phyloP scores from a whole-genome alignment of 805 yeast genomes.

The Sugiyamaella valdiviana region DNA sequence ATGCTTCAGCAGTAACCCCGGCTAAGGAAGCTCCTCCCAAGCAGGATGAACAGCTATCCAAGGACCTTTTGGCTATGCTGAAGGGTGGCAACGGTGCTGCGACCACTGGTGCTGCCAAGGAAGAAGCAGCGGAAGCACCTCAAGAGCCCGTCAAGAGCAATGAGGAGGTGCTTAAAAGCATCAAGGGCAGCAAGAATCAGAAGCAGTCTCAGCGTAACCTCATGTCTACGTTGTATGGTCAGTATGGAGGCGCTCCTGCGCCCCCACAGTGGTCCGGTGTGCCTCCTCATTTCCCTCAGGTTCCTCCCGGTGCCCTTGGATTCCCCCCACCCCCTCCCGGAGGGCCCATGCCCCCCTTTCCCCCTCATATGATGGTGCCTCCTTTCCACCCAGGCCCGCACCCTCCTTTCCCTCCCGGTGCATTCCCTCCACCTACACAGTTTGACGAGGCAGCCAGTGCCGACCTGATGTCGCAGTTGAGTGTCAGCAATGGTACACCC shows the following conservation, averaged over 20 bases:
- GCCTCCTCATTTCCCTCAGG: slow-evolving; percentile 11
- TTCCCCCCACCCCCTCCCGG: slow-evolving; percentile 18
- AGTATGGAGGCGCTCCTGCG: slow-evolving; percentile 11
- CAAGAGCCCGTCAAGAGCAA: slow-evolving; percentile 5
- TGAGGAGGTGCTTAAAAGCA: slow-evolving; percentile 16
- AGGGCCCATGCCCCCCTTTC: slow-evolving; percentile 6
- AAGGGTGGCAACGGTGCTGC: slow-evolving; percentile 2
- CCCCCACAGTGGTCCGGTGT: slow-evolving; percentile 8
- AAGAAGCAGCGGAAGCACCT: background rate
- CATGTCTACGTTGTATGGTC: slow-evolving; percentile 19
- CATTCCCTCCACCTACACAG: slow-evolving; percentile 5
- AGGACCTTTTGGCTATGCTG: slow-evolving; percentile 19
- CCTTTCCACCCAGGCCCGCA: slow-evolving; percentile 19
- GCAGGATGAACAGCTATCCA: slow-evolving; percentile 20
- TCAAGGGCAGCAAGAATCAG: slow-evolving; percentile 16
- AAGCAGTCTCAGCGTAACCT: slow-evolving; percentile 15
- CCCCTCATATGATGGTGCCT: slow-evolving; percentile 7
- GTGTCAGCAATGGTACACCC: slow-evolving; percentile 11
- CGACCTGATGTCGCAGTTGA: slow-evolving; percentile 22
- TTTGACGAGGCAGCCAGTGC: slow-evolving; percentile 21
- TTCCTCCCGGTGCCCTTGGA: slow-evolving; percentile 27
- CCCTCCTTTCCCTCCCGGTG: slow-evolving; percentile 14
- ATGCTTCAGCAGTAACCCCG: background rate
- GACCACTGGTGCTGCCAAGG: slow-evolving; percentile 2
- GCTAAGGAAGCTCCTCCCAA: background rate